Conservation (phyloP, 768 basidiomycete species). For the Hypsizygus marmoreus region DNA sequence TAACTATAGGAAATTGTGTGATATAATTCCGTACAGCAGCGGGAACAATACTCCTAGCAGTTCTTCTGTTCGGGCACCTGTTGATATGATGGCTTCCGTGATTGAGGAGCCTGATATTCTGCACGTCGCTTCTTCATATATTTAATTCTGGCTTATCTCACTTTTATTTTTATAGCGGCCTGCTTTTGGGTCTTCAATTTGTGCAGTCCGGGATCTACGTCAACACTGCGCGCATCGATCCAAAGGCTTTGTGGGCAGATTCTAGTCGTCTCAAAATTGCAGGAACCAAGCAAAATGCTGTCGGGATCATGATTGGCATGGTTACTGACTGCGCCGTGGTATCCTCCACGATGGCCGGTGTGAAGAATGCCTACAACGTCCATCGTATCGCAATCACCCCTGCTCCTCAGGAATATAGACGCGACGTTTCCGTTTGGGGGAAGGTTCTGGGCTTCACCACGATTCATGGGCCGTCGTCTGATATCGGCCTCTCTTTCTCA, state of each 20-base stretch:
- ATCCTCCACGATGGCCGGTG: not conserved
- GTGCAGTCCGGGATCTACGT: not conserved
- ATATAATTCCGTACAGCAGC: not conserved
- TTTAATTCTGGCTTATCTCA: too few relatives aligned
- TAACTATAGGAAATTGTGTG: not conserved
- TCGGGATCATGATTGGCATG: slow-evolving; percentile 9
- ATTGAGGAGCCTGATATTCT: too few relatives aligned
- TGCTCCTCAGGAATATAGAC: slow-evolving; percentile 5
- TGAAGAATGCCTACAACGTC: not conserved
- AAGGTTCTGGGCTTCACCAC: slow-evolving; percentile 1
- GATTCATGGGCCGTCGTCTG: not conserved
- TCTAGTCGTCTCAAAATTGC: not conserved
- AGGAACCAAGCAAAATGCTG: not conserved
- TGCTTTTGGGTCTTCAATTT: slow-evolving; percentile 1
- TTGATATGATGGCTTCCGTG: too few relatives aligned
- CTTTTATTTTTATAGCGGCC: not conserved
- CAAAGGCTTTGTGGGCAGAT: not conserved
- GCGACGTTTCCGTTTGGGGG: slow-evolving; percentile 10
- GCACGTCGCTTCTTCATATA: too few relatives aligned
- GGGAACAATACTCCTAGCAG: not conserved
- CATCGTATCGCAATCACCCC: slow-evolving; percentile 7
- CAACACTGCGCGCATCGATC: slow-evolving; percentile 5
- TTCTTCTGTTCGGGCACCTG: not conserved
- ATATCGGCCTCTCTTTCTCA: slow-evolving; percentile 1
- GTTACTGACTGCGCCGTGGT: slow-evolving; percentile 6